phyloP scores from a whole-genome alignment of 306 rosid species.

The Prunus salicina region DNA sequence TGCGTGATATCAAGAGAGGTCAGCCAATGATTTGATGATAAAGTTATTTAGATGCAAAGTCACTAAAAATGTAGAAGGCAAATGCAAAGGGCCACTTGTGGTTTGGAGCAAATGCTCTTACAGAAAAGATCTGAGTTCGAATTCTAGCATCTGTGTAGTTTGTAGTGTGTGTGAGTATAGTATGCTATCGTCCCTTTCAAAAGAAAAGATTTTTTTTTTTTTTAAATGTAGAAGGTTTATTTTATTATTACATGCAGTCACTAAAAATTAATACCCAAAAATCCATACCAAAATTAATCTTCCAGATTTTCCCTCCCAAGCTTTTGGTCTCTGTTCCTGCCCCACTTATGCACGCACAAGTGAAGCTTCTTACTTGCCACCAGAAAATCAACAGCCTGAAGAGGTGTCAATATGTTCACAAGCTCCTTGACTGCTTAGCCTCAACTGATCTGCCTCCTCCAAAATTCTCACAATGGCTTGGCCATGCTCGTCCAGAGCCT shows the following conservation, averaged over 20 bases:
- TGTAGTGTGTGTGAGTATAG: too few relatives aligned
- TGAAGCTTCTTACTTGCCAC: conserved; percentile 39
- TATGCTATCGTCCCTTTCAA: rapidly evolving
- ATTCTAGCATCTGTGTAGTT: too few relatives aligned
- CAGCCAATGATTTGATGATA: too few relatives aligned
- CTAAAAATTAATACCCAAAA: too few relatives aligned
- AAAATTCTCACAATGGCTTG: conserved; percentile 8
- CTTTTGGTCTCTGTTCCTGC: conserved; percentile 30
- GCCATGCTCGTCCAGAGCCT: conserved; percentile 23
- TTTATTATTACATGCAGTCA: too few relatives aligned
- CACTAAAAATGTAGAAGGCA: too few relatives aligned
- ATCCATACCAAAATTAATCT: not conserved
- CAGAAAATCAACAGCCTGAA: conserved; percentile 28
- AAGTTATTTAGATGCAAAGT: too few relatives aligned
- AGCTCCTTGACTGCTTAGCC: conserved; percentile 32
- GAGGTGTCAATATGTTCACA: conserved; percentile 15
- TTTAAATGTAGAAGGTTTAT: too few relatives aligned
- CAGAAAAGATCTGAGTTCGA: too few relatives aligned
- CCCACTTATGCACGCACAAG: conserved; percentile 37
- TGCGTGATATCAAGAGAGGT: too few relatives aligned
- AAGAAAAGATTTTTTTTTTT: rapidly evolving
- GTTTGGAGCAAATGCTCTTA: too few relatives aligned
- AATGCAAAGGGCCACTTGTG: too few relatives aligned
- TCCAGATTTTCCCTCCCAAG: conserved; percentile 10
- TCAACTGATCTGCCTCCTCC: conserved; percentile 28